Percentiles rank a stretch among this genome's conserved stretches.
phyloP scores from a whole-genome alignment of 2,329 filamentous ascomycete species.

The Didymella segeticola region DNA sequence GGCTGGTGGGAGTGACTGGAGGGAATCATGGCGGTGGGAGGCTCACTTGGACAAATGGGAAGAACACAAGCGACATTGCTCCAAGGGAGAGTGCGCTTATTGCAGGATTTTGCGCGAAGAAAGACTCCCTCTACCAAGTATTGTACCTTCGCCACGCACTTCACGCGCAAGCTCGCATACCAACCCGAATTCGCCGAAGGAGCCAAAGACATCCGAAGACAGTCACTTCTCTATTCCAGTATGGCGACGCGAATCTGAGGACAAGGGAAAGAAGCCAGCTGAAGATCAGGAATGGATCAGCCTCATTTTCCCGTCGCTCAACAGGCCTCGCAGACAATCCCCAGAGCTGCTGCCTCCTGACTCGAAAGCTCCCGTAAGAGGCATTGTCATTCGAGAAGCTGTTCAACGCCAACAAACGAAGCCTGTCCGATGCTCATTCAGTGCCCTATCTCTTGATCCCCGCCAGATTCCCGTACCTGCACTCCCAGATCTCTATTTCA shows the following conservation, averaged over 20 bases:
- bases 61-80: background rate
- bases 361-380: background rate
- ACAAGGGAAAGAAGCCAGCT: background rate
- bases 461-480: background rate
- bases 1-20: slow-evolving; percentile 10
- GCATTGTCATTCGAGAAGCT: background rate
- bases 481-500: background rate
- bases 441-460: background rate
- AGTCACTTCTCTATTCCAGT: background rate
- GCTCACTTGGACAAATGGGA: background rate
- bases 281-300: background rate
- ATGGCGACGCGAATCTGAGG: background rate
- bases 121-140: background rate
- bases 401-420: background rate
- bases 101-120: background rate
- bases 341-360: background rate
- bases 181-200: background rate
- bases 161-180: background rate
- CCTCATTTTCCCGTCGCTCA: too few relatives aligned
- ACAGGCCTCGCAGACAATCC: background rate
- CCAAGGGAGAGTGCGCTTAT: background rate
- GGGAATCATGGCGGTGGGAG: slow-evolving; percentile 7
- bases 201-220: background rate
- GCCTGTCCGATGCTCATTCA: background rate
- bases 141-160: too few relatives aligned